Evolutionary conservation across 2,329 filamentous ascomycete genomes (phyloP).

Genomic region (Verticillium albo-atrum): DNA sequence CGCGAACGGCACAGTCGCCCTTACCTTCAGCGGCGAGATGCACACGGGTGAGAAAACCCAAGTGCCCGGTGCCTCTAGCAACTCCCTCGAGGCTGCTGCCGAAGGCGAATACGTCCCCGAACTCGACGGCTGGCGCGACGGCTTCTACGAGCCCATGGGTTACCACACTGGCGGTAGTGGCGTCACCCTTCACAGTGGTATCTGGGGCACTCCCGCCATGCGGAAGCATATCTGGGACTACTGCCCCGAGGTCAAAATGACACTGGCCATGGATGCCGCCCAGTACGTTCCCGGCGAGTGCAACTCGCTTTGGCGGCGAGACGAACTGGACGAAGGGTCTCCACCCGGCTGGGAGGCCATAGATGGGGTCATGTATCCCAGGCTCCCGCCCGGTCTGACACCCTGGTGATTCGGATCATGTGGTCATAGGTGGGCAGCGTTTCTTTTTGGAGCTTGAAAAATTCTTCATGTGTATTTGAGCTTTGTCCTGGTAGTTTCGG

Average conservation of each 20-base stretch:
- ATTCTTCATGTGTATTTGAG: background rate
- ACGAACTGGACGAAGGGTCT: slow-evolving; percentile 23
- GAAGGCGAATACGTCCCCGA: slow-evolving; percentile 30
- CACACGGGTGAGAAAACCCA: slow-evolving; percentile 24
- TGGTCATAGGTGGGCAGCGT: no score
- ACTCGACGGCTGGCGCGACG: slow-evolving; percentile 46
- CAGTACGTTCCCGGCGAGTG: slow-evolving; percentile 45
- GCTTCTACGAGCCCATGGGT: slow-evolving; percentile 54
- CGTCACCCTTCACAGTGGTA: slow-evolving; percentile 33
- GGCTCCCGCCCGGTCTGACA: slow-evolving; percentile 27
- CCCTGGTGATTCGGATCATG: slow-evolving; percentile 5
- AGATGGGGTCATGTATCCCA: slow-evolving; percentile 34
- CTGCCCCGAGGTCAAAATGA: slow-evolving; percentile 57
- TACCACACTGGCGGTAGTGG: slow-evolving; percentile 52
- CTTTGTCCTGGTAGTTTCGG: background rate
- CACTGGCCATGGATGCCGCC: slow-evolving; percentile 48
- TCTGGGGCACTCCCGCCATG: slow-evolving; percentile 44
- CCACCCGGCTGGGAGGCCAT: slow-evolving; percentile 32
- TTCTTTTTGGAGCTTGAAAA: background rate
- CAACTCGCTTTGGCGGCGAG: slow-evolving; percentile 39
- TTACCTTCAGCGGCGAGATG: slow-evolving; percentile 48
- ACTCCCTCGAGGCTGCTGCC: slow-evolving; percentile 20
- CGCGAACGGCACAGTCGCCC: slow-evolving; percentile 45
- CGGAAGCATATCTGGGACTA: slow-evolving; percentile 51
- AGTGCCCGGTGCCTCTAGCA: slow-evolving; percentile 14